Evolutionary conservation across 2,329 filamentous ascomycete species (phyloP), one percentile per base, ranked within the genome.

Genomic region (Metarhizium robertsii): DNA sequence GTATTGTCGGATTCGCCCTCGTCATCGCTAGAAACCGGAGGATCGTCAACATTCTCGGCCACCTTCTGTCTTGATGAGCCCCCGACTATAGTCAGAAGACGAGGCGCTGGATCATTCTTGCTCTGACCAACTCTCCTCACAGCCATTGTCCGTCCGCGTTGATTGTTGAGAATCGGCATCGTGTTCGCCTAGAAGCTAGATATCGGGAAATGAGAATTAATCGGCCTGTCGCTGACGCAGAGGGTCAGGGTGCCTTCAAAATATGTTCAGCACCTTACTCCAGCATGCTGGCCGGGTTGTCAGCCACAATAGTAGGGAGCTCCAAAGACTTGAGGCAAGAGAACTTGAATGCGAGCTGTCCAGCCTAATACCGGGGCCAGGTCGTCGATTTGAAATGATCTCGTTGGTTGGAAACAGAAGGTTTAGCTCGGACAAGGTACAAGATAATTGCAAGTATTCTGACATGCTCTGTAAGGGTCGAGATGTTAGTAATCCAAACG

Each of bases 21-120:
- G 2, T 64, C 62, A 16, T 64, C 67, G 32, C 61, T 67, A 18
- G 67, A 64, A 29, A 65, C n/a, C 11, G 69, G 69, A 4, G 61
- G 61, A 45, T 57, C 60, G 18, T 61, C 59, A 47, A 62, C 55
- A 32, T 60, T 55, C 29, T 58, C 51, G 8, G 59, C 38, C 25
- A 57, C 47, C 47, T 59, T 54, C 32, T 60, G 55, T 43, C 58
- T 59, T 40, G 54, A 29, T 36, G 52, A 46, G 5, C 43, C 36
- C 45, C 49, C 58, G 42, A 11, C 5, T 20, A 50, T 53, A 6
- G 46, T 54, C 16, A 66, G 62, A 14, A 69, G 61, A 8, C 32
- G 20, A 13, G 63, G 58, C 1, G 18, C 49, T 30, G 25, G 25
- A 25, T 64, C 55, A 0, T 13, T 29, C 16, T 14, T 57, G 45